Conservation (phyloP, 2,329 filamentous ascomycete genomes). For the Cercospora sp. region DNA sequence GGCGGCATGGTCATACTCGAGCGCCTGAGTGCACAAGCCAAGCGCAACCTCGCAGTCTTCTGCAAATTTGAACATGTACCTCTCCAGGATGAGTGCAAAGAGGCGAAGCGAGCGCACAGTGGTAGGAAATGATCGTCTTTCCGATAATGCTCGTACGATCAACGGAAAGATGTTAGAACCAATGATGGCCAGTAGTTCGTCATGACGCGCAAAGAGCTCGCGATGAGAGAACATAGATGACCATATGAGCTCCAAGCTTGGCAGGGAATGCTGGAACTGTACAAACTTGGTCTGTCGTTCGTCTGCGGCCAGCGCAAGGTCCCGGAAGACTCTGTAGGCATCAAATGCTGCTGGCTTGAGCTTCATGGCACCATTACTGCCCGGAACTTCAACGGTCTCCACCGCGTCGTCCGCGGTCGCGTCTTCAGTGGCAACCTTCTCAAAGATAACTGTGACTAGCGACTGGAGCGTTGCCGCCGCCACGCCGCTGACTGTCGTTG, state of each 20-base stretch:
- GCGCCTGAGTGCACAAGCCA: conserved; percentile 75
- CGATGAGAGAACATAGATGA: conserved; percentile 84
- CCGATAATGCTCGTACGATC: conserved; percentile 73
- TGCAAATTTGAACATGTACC: conserved; percentile 72
- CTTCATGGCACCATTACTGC: conserved; percentile 63
- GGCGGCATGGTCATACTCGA: conserved; percentile 77
- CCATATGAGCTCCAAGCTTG: conserved; percentile 87
- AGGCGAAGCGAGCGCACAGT: conserved; percentile 82
- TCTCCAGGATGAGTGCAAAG: conserved; percentile 74
- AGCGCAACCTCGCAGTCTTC: conserved; percentile 81
- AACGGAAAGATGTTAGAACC: conserved; percentile 79
- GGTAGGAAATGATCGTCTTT: conserved; percentile 75
- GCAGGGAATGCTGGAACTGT: conserved; percentile 69
- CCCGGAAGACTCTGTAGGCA: conserved; percentile 83
- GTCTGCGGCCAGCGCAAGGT: conserved; percentile 84
- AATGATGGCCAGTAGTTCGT: conserved; percentile 78
- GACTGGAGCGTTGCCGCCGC: conserved; percentile 96
- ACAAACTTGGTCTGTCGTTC: conserved; percentile 81
- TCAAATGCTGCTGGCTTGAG: conserved; percentile 78
- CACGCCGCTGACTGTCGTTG: conserved; percentile 89
- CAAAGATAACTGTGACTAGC: conserved; percentile 87
- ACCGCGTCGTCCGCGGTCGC: conserved; percentile 58
- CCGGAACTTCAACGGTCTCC: conserved; percentile 65
- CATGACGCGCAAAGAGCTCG: conserved; percentile 73
- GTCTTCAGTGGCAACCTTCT: conserved; percentile 83